Evolutionary conservation across 2,329 filamentous ascomycete species (phyloP), one percentile per base, ranked within the genome.

Genomic region (Cytospora paraplurivora): DNA sequence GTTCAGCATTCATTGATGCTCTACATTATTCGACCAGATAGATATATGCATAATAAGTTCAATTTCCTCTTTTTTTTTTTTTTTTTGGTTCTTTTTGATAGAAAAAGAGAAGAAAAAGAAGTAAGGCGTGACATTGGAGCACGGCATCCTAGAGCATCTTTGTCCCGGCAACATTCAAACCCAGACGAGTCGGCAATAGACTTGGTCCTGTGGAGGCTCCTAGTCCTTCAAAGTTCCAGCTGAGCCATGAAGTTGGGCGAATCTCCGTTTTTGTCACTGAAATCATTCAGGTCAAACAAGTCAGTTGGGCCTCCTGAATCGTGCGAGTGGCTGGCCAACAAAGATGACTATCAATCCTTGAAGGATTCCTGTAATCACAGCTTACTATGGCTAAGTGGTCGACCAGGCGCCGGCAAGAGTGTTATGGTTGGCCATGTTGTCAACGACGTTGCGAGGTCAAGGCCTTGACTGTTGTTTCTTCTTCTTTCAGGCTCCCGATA

Each of bases 161-260:
- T n/a, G n/a, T n/a, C n/a, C n/a, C n/a, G n/a, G n/a, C n/a, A n/a
- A n/a, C n/a, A n/a, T n/a, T n/a, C n/a, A n/a, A n/a, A n/a, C n/a
- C n/a, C n/a, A n/a, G n/a, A n/a, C n/a, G n/a, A n/a, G n/a, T n/a
- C n/a, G n/a, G n/a, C n/a, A n/a, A n/a, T n/a, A n/a, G n/a, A n/a
- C n/a, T n/a, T n/a, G n/a, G n/a, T n/a, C n/a, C n/a, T n/a, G n/a
- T n/a, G n/a, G n/a, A n/a, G n/a, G n/a, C n/a, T n/a, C n/a, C n/a
- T n/a, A n/a, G n/a, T n/a, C 77, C 77, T 12, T 67, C 33, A 38
- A 55, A 11, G 13, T 67, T 67, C 34, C 56, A 68, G 7, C 62
- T 64, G 1, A 35, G 67, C 7, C 7, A 15, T 1, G 66, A 60
- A n/a, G n/a, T n/a, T n/a, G n/a, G n/a, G n/a, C n/a, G n/a, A n/a